These are phyloP conservation scores for Metroxylon sagu DNA, from an alignment of 176 grass and related monocot genomes.

Conservation along the genomic window DNA sequence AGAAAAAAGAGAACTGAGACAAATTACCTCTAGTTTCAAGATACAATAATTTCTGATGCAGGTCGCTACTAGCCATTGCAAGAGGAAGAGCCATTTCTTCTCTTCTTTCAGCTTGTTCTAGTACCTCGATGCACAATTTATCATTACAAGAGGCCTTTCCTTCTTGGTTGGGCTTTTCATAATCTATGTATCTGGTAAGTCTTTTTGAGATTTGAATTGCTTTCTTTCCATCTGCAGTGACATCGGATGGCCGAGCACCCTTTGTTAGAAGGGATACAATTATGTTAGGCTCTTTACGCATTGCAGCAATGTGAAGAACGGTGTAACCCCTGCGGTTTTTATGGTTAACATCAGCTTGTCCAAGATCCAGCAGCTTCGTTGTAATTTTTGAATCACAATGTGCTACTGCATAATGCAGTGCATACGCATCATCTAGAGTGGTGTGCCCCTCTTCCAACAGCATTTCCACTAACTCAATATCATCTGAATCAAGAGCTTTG, in stretches of 20 bases:
- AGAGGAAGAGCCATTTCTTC: constrained; percentile 1
- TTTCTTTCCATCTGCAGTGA: background rate
- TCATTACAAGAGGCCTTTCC: background rate
- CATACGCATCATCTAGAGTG: constrained; percentile 5
- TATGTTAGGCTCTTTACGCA: constrained; percentile 11
- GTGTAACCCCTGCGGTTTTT: constrained; percentile 5
- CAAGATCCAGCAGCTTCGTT: constrained; percentile 9
- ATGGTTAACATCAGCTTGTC: constrained; percentile 2
- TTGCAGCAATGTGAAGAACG: constrained; percentile 9
- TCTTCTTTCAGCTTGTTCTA: background rate
- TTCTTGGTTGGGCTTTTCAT: background rate
- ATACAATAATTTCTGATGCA: background rate
- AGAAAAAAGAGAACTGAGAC: background rate
- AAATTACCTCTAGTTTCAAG: constrained; percentile 15
- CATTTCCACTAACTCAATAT: constrained; percentile 8
- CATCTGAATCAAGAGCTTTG: constrained; percentile 7
- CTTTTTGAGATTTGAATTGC: constrained; percentile 12
- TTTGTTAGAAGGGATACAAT: constrained; percentile 7
- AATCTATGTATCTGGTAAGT: background rate
- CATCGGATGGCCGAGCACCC: constrained; percentile 5
- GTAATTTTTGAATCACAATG: constrained; percentile 3
- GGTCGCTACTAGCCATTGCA: background rate
- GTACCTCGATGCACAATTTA: constrained; percentile 8
- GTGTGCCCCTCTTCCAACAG: background rate
- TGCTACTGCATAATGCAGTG: constrained; percentile 10